A percentile compares a stretch with the other conserved stretches of the same genome.
phyloP scores from a whole-genome alignment of 768 basidiomycete genomes.

The Naganishia kalamii region DNA sequence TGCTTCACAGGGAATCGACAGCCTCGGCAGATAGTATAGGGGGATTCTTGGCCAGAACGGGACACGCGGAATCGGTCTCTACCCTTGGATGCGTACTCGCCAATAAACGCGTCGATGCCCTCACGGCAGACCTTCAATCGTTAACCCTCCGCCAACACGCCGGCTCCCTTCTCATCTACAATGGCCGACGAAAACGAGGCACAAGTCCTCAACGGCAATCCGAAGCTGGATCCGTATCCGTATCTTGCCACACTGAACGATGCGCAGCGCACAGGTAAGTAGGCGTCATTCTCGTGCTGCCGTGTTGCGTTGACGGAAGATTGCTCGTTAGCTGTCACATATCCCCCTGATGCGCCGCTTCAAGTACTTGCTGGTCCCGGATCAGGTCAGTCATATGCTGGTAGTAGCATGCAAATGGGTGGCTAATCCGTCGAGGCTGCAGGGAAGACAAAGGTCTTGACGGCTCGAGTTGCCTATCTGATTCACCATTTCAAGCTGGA shows the following conservation, averaged over 20 bases:
- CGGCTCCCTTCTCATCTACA: background rate
- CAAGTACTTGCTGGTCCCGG: constrained; percentile 78
- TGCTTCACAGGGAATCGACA: too few relatives aligned
- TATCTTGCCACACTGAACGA: constrained; percentile 10
- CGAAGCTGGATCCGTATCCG: background rate
- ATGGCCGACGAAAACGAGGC: background rate
- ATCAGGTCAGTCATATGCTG: constrained; percentile 42
- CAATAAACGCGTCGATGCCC: too few relatives aligned
- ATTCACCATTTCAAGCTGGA: constrained; percentile 36
- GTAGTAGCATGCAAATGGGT: constrained; percentile 43
- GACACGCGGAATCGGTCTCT: too few relatives aligned
- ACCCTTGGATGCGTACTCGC: too few relatives aligned
- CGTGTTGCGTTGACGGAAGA: too few relatives aligned
- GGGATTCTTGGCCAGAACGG: too few relatives aligned
- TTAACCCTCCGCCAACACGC: too few relatives aligned
- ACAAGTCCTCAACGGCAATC: background rate
- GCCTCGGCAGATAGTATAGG: too few relatives aligned
- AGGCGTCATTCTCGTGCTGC: too few relatives aligned
- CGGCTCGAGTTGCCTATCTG: constrained; percentile 46
- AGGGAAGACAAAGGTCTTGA: constrained; percentile 48
- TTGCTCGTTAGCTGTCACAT: constrained; percentile 72
- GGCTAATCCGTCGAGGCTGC: too few relatives aligned
- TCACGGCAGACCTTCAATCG: too few relatives aligned
- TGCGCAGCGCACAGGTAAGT: constrained; percentile 10
- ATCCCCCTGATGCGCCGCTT: constrained; percentile 58